Evolutionary conservation across 1,139 yeast genomes (phyloP), one percentile per base, ranked within the genome.

Genomic region (Suhomyces bribrorum): DNA sequence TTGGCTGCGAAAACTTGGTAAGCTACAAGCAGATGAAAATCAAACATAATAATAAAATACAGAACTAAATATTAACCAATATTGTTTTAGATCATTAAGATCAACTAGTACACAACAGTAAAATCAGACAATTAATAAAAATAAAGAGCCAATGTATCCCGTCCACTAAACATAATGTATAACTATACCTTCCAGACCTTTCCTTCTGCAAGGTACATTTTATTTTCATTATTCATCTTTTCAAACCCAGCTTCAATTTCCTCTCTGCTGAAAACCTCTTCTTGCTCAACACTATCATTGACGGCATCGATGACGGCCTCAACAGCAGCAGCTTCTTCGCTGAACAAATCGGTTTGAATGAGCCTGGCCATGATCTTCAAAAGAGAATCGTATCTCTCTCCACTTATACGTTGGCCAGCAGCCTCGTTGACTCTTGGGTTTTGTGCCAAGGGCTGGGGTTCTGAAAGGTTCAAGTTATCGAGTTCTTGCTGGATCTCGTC

Each of bases 131-230:
- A 24, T n/a, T 11, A n/a, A 16, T 12, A 11, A 29, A 11, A 13
- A 16, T 12, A 5, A 29, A 26, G 31, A 37, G 18, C 37, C 25
- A 34, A 26, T 30, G 13, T 11, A 24, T 15, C 13, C 26, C 22
- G 17, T 27, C 5, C 26, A 17, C 17, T 31, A 31, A 15, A 24
- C 29, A 14, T 32, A 9, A 18, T 5, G 20, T 13, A 5, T 4
- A 18, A 15, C 40, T 53, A 78, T 34, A 81, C 76, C 59, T 75
- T 73, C 77, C 80, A 82, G 30, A 83, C 73, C 56, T 77, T 77
- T 23, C 77, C 85, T 35, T 81, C 88, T 26, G 80, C 74, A 20
- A 73, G 55, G 79, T 80, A 77, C 38, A 84, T 56, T 52, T 79
- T 74, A 50, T 80, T 81, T 48, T 79, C 79, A 5, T 63, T 68